These are phyloP conservation scores for Lasiosphaeria ovina DNA, from an alignment of 495 filamentous ascomycete species.

Conservation along the genomic window DNA sequence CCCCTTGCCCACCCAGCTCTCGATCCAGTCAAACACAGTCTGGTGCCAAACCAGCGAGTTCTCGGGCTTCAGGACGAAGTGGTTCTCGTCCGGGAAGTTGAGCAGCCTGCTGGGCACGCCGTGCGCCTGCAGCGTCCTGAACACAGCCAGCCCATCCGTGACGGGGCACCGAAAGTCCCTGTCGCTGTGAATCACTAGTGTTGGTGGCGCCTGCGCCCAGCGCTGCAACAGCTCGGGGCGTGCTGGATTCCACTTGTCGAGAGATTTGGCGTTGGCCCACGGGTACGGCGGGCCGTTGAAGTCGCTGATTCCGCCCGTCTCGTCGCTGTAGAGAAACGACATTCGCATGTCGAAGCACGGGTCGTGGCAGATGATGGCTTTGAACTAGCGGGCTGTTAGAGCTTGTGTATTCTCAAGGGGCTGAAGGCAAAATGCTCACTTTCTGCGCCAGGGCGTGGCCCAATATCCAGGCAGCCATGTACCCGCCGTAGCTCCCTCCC, in stretches of 20 bases:
- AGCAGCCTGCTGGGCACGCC: background rate
- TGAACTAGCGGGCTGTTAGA: conserved; percentile 25
- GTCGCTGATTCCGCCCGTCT: background rate
- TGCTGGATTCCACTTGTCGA: background rate
- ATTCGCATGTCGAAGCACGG: background rate
- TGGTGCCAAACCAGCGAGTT: conserved; percentile 1
- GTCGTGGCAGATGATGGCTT: conserved; percentile 24
- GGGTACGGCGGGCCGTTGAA: background rate
- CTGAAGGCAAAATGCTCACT: conserved; percentile 3
- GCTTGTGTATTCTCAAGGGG: background rate
- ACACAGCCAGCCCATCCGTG: background rate
- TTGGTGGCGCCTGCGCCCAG: background rate
- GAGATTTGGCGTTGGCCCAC: background rate
- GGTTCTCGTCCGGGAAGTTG: conserved; percentile 1
- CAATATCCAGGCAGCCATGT: conserved; percentile 32
- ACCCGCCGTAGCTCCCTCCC: conserved; percentile 11
- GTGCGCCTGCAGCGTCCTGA: background rate
- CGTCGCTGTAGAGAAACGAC: background rate
- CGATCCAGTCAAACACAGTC: background rate
- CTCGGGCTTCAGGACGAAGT: background rate
- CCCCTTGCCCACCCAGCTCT: background rate
- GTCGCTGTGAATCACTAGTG: background rate
- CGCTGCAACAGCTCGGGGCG: background rate
- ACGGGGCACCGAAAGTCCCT: background rate
- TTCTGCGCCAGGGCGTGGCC: conserved; percentile 27